Conservation (phyloP, 2,329 filamentous ascomycete species). For the Monilinia fructicola region DNA sequence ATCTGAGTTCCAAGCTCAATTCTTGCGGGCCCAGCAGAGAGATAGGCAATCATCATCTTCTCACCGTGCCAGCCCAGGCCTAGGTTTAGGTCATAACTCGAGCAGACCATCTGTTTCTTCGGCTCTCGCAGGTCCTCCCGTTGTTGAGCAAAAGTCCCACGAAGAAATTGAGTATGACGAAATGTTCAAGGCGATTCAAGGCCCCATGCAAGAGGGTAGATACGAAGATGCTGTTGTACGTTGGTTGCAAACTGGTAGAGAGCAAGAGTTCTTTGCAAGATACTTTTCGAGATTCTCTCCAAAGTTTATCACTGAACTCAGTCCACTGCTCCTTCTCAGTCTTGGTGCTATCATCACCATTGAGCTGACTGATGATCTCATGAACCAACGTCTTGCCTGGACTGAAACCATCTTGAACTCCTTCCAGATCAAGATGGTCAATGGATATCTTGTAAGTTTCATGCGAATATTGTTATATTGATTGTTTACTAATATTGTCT, state of each 20-base stretch:
- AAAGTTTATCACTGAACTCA: slow-evolving; percentile 55
- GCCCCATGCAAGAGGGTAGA: slow-evolving; percentile 59
- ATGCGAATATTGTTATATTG: not conserved
- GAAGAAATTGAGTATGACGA: slow-evolving; percentile 51
- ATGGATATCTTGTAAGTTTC: slow-evolving; percentile 40
- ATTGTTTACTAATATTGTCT: slow-evolving; percentile 34
- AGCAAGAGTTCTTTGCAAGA: slow-evolving; percentile 62
- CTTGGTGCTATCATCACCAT: slow-evolving; percentile 64
- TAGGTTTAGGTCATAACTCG: slow-evolving; percentile 20
- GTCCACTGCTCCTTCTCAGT: slow-evolving; percentile 62
- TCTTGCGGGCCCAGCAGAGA: slow-evolving; percentile 57
- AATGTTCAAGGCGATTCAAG: slow-evolving; percentile 59
- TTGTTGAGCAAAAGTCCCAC: slow-evolving; percentile 19
- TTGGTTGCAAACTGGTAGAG: slow-evolving; percentile 64
- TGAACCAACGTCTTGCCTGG: slow-evolving; percentile 59
- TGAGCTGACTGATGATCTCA: slow-evolving; percentile 52
- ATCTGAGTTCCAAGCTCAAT: slow-evolving; percentile 64
- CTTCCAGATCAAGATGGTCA: slow-evolving; percentile 43
- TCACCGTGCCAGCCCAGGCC: slow-evolving; percentile 23
- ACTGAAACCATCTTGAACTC: slow-evolving; percentile 59
- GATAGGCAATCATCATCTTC: slow-evolving; percentile 40
- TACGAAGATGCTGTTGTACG: slow-evolving; percentile 63
- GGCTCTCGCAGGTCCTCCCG: slow-evolving; percentile 28
- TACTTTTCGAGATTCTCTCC: slow-evolving; percentile 54
- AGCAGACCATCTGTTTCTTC: slow-evolving; percentile 28